Base-by-base conservation (phyloP, 495 filamentous ascomycete species). In the Mycothermus thermophilus region DNA sequence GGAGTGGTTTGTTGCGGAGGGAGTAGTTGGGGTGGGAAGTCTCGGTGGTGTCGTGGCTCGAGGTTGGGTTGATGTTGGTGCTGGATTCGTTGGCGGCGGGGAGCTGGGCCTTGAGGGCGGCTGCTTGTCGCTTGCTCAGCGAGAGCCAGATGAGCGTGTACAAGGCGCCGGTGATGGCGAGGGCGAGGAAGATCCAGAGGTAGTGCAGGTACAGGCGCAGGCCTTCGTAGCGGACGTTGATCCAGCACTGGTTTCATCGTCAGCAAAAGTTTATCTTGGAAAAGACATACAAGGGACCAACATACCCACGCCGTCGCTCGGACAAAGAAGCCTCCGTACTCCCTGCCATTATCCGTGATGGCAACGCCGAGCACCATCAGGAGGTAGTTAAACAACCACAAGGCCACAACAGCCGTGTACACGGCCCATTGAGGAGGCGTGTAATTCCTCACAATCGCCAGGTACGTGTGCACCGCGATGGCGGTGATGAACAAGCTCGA, bases 211-310 rank as follows among this genome's bases (percentile, higher is more conserved):
- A 73, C 1, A 87, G 67, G 41, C 79, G 79, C 26, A 74, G 59
- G 5, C 51, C 44, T 37, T 74, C 66, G 52, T 74, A 81, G 1
- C 64, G 52, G 25, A 62, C 50, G 43, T 69, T 77, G 21, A 84
- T 69, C 80, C 80, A 83, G 54, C 80, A 84, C 80, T 80, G 40
- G 1, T n/a, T n/a, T n/a, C n/a, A n/a, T n/a, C n/a, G n/a, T n/a
- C n/a, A n/a, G n/a, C n/a, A n/a, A n/a, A n/a, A n/a, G n/a, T n/a
- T n/a, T n/a, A n/a, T n/a, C n/a, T n/a, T n/a, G n/a, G n/a, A n/a
- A n/a, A n/a, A n/a, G n/a, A n/a, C n/a, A n/a, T n/a, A n/a, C n/a
- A n/a, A n/a, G n/a, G n/a, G n/a, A n/a, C 7, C 19, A 4, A 58
- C 67, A 41, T 67, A 74, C 74, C 72, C 76, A 83, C 24, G 72